Evolutionary conservation across 139 green algal genomes (phyloP), one percentile per base, ranked within the genome.

Genomic region (Haematococcus lacustris): DNA sequence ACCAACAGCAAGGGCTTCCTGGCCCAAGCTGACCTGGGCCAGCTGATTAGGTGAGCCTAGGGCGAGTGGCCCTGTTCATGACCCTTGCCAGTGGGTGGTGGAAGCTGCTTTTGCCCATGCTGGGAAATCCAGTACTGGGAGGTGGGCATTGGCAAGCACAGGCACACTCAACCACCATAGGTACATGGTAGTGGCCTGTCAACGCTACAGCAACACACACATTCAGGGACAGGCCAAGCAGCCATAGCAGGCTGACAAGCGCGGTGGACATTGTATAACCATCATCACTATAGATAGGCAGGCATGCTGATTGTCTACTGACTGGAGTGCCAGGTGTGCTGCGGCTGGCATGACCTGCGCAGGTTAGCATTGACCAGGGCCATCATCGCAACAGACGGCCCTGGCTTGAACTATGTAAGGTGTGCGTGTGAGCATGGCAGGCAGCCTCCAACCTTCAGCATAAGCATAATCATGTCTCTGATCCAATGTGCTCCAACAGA

Each of bases 401-500:
- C 76, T 3, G 86, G 83, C 6, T 70, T 92, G 28, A 74, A 88
- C 33, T 90, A 88, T 60, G 73, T 92, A 21, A 70, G 86, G 23
- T n/a, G n/a, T n/a, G n/a, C n/a, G n/a, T n/a, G n/a, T n/a, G n/a
- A n/a, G n/a, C n/a, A n/a, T n/a, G n/a, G n/a, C n/a, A n/a, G n/a
- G n/a, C n/a, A n/a, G n/a, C n/a, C n/a, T n/a, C n/a, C n/a, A n/a
- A n/a, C n/a, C n/a, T n/a, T n/a, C n/a, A n/a, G n/a, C n/a, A n/a
- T n/a, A n/a, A n/a, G n/a, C n/a, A n/a, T n/a, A n/a, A n/a, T n/a
- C n/a, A n/a, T n/a, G n/a, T n/a, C n/a, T n/a, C n/a, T n/a, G n/a
- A n/a, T n/a, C n/a, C n/a, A n/a, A n/a, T n/a, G n/a, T n/a, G n/a
- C n/a, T n/a, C n/a, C n/a, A n/a, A n/a, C n/a, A n/a, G n/a, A n/a